A percentile compares a stretch with the other conserved stretches of the same genome.
phyloP scores from a whole-genome alignment of 148 eudicot genomes.

The Rhododendron mucronatum region DNA sequence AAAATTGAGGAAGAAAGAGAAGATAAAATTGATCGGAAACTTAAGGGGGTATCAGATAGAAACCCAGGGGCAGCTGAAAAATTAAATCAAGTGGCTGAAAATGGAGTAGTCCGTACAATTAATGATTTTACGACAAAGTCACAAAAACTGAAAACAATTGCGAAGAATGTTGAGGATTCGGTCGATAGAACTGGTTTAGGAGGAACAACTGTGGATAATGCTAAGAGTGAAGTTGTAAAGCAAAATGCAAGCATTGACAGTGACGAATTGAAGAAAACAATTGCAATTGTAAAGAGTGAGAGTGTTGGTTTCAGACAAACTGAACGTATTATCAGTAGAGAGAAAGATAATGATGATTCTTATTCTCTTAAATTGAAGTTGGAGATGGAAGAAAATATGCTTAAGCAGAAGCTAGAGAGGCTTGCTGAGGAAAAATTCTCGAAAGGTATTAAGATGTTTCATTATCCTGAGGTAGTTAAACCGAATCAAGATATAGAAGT shows the following conservation, averaged over 20 bases:
- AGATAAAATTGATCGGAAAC: slow-evolving; percentile 29
- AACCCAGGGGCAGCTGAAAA: slow-evolving; percentile 11
- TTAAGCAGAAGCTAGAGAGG: slow-evolving; percentile 50
- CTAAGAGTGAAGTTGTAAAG: slow-evolving; percentile 7
- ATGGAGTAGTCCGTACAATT: slow-evolving; percentile 25
- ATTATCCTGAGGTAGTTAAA: slow-evolving; percentile 60
- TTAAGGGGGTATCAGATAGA: slow-evolving; percentile 11
- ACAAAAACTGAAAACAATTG: slow-evolving; percentile 9
- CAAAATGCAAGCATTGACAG: slow-evolving; percentile 12
- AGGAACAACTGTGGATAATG: slow-evolving; percentile 10
- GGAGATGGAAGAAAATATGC: slow-evolving; percentile 62
- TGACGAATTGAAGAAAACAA: slow-evolving; percentile 14
- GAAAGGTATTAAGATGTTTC: slow-evolving; percentile 58
- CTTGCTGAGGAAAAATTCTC: slow-evolving; percentile 59
- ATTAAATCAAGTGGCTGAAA: slow-evolving; percentile 23
- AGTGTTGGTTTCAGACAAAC: slow-evolving; percentile 6
- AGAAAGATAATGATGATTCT: slow-evolving; percentile 20
- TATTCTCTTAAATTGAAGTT: slow-evolving; percentile 35
- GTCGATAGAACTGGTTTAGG: slow-evolving; percentile 17
- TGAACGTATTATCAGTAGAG: slow-evolving; percentile 9
- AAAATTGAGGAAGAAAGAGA: slow-evolving; percentile 28
- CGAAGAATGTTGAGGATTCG: slow-evolving; percentile 10
- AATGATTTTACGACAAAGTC: slow-evolving; percentile 13
- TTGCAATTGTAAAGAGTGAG: background rate
- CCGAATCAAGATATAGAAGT: slow-evolving; percentile 67